phyloP scores from a whole-genome alignment of 2,329 filamentous ascomycete species.

The Acephala macrosclerotiorum region DNA sequence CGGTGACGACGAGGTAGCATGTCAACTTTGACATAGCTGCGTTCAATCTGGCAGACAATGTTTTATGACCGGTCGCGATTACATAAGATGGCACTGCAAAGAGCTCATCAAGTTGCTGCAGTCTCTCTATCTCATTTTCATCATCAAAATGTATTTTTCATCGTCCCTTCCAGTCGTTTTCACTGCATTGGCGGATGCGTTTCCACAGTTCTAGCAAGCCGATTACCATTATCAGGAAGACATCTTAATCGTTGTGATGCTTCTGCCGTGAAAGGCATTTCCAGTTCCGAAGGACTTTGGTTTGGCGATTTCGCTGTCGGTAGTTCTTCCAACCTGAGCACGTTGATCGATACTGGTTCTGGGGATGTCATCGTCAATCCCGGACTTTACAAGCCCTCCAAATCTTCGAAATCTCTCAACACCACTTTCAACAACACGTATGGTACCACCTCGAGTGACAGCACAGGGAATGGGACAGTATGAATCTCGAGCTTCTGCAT shows the following conservation, averaged over 20 bases:
- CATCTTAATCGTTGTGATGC: background rate
- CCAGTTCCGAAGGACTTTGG: slow-evolving; percentile 22
- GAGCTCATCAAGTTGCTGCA: background rate
- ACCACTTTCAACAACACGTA: slow-evolving; percentile 16
- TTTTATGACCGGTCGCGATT: too few species aligned
- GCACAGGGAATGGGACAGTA: slow-evolving; percentile 1
- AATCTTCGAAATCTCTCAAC: slow-evolving; percentile 7
- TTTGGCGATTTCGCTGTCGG: slow-evolving; percentile 26
- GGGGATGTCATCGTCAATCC: slow-evolving; percentile 28
- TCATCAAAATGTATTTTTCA: slow-evolving; percentile 2
- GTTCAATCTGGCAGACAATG: too few species aligned
- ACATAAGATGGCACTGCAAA: background rate
- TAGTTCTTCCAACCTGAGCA: slow-evolving; percentile 1
- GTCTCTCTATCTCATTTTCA: background rate
- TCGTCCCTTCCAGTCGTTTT: background rate
- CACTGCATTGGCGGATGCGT: background rate
- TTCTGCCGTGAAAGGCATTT: background rate
- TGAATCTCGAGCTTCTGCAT: background rate
- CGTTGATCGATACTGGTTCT: slow-evolving; percentile 27
- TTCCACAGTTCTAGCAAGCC: background rate
- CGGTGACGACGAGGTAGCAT: too few species aligned
- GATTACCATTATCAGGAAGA: slow-evolving; percentile 1
- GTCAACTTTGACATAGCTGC: too few species aligned
- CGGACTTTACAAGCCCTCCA: slow-evolving; percentile 14
- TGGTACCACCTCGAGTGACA: slow-evolving; percentile 2